Evolutionary conservation across 2,329 filamentous ascomycete genomes (phyloP).

Genomic region (Beauveria scarabaeidicola): DNA sequence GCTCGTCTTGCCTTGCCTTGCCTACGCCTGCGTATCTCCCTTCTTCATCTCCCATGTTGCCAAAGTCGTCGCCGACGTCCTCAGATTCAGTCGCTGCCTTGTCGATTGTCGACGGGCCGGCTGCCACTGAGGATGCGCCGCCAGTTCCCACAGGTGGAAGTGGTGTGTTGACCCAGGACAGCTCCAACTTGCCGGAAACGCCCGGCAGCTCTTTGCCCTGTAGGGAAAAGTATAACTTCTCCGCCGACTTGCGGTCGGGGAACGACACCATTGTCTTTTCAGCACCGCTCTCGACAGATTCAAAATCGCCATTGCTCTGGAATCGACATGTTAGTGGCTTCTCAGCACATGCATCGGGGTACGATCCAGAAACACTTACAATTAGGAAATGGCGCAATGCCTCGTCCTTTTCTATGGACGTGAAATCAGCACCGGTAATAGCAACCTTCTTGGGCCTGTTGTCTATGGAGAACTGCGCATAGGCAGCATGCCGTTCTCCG

Average conservation of each 20-base stretch:
- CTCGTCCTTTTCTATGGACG: constrained; percentile 56
- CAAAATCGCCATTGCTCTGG: constrained; percentile 55
- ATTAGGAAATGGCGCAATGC: constrained; percentile 62
- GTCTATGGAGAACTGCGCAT: constrained; percentile 61
- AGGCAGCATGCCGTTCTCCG: constrained; percentile 44
- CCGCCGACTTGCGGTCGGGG: constrained; percentile 61
- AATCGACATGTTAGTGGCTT: background rate
- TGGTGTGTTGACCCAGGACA: constrained; percentile 48
- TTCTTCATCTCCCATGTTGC: constrained; percentile 17
- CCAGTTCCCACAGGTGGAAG: constrained; percentile 16
- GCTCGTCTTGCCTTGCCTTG: constrained; percentile 17
- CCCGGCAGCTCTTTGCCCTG: constrained; percentile 51
- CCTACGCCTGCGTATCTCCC: constrained; percentile 12
- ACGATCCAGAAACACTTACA: constrained; percentile 34
- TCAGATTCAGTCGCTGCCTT: constrained; percentile 12
- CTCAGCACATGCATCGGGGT: no score
- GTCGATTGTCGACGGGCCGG: constrained; percentile 11
- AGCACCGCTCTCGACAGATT: constrained; percentile 43
- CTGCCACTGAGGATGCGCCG: background rate
- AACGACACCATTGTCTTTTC: constrained; percentile 49
- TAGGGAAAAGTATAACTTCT: constrained; percentile 57
- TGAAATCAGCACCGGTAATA: constrained; percentile 56
- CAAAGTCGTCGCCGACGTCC: constrained; percentile 3
- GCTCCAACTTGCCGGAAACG: constrained; percentile 52
- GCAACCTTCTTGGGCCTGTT: constrained; percentile 64